Base-by-base conservation (phyloP, 2,329 filamentous ascomycete species). In the Colletotrichum caudatum region DNA sequence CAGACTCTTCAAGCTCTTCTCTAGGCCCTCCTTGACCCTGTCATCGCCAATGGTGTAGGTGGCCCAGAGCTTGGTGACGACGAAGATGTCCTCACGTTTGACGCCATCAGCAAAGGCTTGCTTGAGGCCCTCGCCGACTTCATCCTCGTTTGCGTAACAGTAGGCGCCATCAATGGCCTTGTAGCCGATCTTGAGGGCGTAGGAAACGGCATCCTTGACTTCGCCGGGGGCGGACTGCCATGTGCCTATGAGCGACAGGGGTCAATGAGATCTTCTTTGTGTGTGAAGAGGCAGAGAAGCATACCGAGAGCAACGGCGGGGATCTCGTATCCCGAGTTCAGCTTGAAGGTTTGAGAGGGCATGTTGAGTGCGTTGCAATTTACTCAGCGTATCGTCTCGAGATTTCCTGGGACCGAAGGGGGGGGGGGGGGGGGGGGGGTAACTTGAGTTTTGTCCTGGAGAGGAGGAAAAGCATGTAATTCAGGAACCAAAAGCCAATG, bases 51-150 rank as follows among this genome's bases (percentile, higher is more conserved):
- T 89, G 81, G 92, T 91, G 84, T 93, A 95, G 62, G 92, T 94
- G 78, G 90, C 92, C 93, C 94, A 97, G 48, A 95, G 88, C 87
- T 97, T 97, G 77, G 91, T 94, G 66, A 93, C 93, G 71, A 97
- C 89, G 82, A 96, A 97, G 73, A 97, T 83, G 69, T 97, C 93
- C 79, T 92, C 89, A 73, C 94, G 89, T 86, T 91, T 92, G 76
- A 93, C 85, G 33, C 93, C 93, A 6, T 89, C 83, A 35, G 84
- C 85, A 77, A 95, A 90, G 39, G 92, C 93, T 67, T 93, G 90
- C 78, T 90, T 89, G 65, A 97, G 87, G 12, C 92, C 94, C 78
- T 91, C 84, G 74, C 94, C 94, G 20, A 97, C 94, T 80, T 95
- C 93, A 59, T 92, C 88, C 82, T 97, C 94, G 80, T 97, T 95